Percentiles rank a stretch among this genome's conserved stretches.
These are phyloP conservation scores for Pelargonium citronellum DNA, from an alignment of 441 rosid genomes.

Conservation along the genomic window DNA sequence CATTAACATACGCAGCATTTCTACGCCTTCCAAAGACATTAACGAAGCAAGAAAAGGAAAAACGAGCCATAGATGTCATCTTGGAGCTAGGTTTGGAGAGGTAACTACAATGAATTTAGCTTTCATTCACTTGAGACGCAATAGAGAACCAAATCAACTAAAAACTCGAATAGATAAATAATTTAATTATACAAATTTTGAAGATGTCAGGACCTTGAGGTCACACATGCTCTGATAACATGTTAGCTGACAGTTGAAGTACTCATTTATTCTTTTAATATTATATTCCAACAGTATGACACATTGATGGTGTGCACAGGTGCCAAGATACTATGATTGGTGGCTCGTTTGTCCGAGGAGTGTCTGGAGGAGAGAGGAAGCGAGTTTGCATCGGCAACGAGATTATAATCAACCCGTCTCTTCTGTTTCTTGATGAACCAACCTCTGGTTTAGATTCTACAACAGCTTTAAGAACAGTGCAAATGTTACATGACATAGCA, in stretches of 20 bases:
- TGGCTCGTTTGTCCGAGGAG: conserved; percentile 26
- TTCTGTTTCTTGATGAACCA: conserved; percentile 37
- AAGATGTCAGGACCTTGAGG: no score
- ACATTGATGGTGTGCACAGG: conserved; percentile 7
- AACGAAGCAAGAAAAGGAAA: conserved; percentile 23
- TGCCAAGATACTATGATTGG: conserved; percentile 30
- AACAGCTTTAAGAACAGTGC: conserved; percentile 19
- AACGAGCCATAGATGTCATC: conserved; percentile 22
- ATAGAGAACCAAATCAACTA: no score
- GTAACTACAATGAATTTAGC: conserved; percentile 6
- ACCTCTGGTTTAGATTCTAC: conserved; percentile 39
- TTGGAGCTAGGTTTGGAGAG: conserved; percentile 29
- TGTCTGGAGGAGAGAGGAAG: conserved; percentile 41
- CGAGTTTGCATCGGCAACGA: conserved; percentile 37
- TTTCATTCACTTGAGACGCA: no score
- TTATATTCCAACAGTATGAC: no score
- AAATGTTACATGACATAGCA: conserved; percentile 23
- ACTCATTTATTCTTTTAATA: no score
- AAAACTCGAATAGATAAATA: no score
- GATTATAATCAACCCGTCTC: conserved; percentile 35
- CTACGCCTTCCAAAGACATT: conserved; percentile 27
- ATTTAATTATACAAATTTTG: neutral
- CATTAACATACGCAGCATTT: conserved; percentile 30
- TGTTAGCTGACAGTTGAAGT: no score
- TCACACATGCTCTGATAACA: no score